Percentiles rank a stretch among this genome's conserved stretches.
Evolutionary conservation across 164 flowering plant species (phyloP).

Genomic region (Berberis thunbergii): DNA sequence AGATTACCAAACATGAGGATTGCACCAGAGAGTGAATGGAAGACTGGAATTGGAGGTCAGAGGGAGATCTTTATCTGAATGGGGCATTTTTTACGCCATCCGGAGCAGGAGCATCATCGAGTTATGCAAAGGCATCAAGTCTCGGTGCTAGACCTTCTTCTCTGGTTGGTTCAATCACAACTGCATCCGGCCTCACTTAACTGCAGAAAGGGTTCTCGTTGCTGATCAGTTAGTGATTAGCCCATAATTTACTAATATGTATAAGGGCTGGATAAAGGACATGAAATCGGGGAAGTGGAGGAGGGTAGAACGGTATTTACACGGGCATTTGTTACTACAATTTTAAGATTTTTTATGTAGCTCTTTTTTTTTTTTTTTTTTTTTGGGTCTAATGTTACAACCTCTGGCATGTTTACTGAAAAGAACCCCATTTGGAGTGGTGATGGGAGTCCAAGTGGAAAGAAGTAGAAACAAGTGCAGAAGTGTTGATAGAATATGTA

Average conservation of each 20-base stretch:
- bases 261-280: background rate
- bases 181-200: constrained; percentile 45
- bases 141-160: constrained; percentile 65
- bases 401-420: background rate
- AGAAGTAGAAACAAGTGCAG: background rate
- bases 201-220: constrained; percentile 65
- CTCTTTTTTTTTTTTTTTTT: background rate
- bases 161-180: constrained; percentile 47
- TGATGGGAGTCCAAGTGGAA: background rate
- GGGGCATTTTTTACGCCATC: constrained; percentile 72
- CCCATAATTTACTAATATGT: background rate
- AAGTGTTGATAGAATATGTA: constrained; percentile 1
- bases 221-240: constrained; percentile 18
- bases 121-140: constrained; percentile 75
- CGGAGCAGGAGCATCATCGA: constrained; percentile 61
- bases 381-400: background rate
- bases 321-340: background rate
- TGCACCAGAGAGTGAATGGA: constrained; percentile 70
- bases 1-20: constrained; percentile 85
- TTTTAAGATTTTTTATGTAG: background rate
- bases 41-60: constrained; percentile 80
- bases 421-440: background rate
- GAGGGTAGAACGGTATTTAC: background rate
- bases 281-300: background rate
- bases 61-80: constrained; percentile 64